Conservation (phyloP, 345 rosid species). For the Kandelia obovata region DNA sequence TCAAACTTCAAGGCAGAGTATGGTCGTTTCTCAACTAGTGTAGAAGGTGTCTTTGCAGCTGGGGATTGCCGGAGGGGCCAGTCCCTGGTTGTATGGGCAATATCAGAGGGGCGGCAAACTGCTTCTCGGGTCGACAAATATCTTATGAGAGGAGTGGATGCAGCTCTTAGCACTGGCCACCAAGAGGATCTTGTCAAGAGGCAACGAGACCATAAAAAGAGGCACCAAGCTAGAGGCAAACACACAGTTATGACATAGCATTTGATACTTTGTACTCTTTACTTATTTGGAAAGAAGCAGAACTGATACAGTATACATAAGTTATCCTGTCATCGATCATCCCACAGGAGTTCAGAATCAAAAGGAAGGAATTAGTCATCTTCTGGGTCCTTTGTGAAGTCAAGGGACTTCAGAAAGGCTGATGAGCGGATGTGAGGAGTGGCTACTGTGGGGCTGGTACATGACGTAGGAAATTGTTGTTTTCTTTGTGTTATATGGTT, state of each 20-base stretch:
- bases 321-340: too few species aligned
- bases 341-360: too few species aligned
- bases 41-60: conserved; percentile 95
- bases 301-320: conserved; percentile 6
- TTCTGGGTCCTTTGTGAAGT: too few species aligned
- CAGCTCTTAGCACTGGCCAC: neutral
- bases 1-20: conserved; percentile 91
- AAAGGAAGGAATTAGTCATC: too few species aligned
- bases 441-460: too few species aligned
- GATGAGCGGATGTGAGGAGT: too few species aligned
- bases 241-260: conserved; percentile 42
- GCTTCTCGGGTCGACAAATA: conserved; percentile 83
- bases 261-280: neutral
- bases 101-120: conserved; percentile 94
- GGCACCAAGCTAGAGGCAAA: conserved; percentile 29
- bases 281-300: neutral
- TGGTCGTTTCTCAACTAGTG: conserved; percentile 74
- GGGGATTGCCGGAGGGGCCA: conserved; percentile 98
- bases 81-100: conserved; percentile 98
- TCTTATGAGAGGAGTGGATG: conserved; percentile 39
- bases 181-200: conserved; percentile 23
- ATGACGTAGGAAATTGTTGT: too few species aligned
- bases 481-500: too few species aligned
- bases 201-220: conserved; percentile 31
- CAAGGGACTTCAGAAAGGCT: too few species aligned